Evolutionary conservation across 208 protist species (phyloP).

Genomic region (Trypanosomatidae sp.): DNA sequence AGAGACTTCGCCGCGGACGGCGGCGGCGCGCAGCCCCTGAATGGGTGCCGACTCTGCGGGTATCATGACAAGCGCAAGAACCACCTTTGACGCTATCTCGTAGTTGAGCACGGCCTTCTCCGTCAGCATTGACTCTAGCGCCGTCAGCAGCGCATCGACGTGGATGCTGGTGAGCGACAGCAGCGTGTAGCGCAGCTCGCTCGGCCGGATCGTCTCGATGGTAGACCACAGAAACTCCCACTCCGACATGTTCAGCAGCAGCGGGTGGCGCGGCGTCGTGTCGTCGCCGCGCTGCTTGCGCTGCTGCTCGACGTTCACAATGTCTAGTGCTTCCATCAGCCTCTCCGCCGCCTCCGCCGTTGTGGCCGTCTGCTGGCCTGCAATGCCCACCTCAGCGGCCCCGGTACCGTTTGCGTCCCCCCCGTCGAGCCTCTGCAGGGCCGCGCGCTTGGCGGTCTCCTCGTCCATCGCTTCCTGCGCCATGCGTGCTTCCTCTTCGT

Average conservation of each 20-base stretch:
- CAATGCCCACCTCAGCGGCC: conserved; percentile 58
- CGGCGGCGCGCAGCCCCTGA: conserved; percentile 36
- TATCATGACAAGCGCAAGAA: conserved; percentile 67
- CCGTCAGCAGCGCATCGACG: conserved; percentile 73
- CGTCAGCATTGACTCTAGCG: conserved; percentile 65
- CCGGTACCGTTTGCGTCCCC: conserved; percentile 15
- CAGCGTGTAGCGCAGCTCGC: conserved; percentile 84
- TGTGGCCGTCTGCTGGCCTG: conserved; percentile 65
- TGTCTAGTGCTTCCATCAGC: conserved; percentile 87
- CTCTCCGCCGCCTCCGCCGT: conserved; percentile 77
- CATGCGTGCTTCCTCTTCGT: conserved; percentile 86
- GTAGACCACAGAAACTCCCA: conserved; percentile 87
- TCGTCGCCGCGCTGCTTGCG: conserved; percentile 60
- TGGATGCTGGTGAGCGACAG: conserved; percentile 78
- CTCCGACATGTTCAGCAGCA: conserved; percentile 63
- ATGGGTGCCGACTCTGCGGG: conserved; percentile 25
- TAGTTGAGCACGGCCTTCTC: conserved; percentile 75
- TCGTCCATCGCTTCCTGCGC: conserved; percentile 90
- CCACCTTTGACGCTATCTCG: conserved; percentile 74
- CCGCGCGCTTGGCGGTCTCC: conserved; percentile 62
- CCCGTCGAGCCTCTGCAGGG: conserved; percentile 54
- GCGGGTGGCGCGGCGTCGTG: conserved; percentile 49
- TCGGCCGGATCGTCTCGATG: conserved; percentile 80
- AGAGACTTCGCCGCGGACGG: conserved; percentile 65
- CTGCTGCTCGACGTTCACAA: conserved; percentile 84